Evolutionary conservation across 768 basidiomycete genomes (phyloP), one percentile per base, ranked within the genome.

Genomic region (Cantharellus cinnabarinus): DNA sequence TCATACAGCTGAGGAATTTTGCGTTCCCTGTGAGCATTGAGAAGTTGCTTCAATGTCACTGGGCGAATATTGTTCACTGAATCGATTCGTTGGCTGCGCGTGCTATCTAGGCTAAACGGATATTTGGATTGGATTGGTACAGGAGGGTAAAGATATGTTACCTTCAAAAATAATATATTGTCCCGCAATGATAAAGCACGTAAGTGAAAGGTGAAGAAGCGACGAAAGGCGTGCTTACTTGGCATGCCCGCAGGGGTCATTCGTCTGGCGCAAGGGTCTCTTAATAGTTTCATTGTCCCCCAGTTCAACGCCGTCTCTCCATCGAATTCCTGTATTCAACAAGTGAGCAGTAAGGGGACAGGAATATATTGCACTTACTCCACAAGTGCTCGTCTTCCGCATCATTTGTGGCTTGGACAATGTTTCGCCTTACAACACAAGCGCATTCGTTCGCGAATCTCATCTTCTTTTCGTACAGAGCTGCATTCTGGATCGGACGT

Each of bases 241-340:
- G 34, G 40, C 15, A 41, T 52, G 14, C 40, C 38, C 5, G 42
- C 55, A 34, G 40, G n/a, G 38, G 38, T 62, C 51, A 58, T 44
- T 72, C 53, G 70, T 59, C 7, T 72, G 63, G 0, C 70, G 71
- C n/a, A 69, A 70, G 5, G 82, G 77, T 53, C 70, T 75, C 70
- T 84, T 89, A 64, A 94, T 79, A 2, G 81, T 75, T 1, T 82
- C 78, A 65, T 97, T 95, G 58, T 82, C 80, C 3, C 90, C 93
- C 4, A 94, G 72, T 65, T 95, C 93, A 0, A 89, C 93, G 58
- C 91, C 76, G 50, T 80, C 71, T 2, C 82, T 89, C 51, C 94
- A 73, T 44, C 78, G 77, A 39, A 95, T 67, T 60, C 75, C 89
- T 89, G 59, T 48, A 5, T 39, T 40, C 40, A 3, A 15, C 40